Conservation (phyloP, 1,284 basidiomycete genomes). For the Microbotryum violaceum region DNA sequence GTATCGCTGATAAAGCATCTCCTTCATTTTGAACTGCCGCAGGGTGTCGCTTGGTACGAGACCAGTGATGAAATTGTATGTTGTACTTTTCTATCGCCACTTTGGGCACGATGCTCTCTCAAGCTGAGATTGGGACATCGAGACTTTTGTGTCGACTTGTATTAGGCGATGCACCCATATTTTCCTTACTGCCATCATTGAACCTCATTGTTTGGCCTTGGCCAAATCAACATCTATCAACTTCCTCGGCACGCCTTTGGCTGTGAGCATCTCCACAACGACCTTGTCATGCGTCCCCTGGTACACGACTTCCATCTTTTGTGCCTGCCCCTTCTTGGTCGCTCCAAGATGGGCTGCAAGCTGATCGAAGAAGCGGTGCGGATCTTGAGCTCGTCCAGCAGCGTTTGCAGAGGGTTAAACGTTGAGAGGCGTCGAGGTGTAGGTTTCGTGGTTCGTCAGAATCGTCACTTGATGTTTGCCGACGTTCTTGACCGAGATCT, state of each 20-base stretch:
- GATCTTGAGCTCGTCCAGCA: slow-evolving; percentile 25
- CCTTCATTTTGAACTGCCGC: no score
- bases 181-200: neutral
- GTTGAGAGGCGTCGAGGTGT: neutral
- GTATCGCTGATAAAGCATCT: no score
- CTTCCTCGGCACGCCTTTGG: slow-evolving; percentile 64
- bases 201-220: slow-evolving; percentile 27
- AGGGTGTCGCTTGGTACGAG: no score
- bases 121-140: no score
- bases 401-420: neutral
- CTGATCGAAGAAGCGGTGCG: neutral
- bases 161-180: no score
- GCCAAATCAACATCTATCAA: slow-evolving; percentile 55
- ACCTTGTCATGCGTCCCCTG: slow-evolving; percentile 61
- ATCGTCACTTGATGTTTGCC: slow-evolving; percentile 61
- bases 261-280: slow-evolving; percentile 58
- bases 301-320: neutral
- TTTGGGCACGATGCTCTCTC: no score
- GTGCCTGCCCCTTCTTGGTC: no score
- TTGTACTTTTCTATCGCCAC: no score
- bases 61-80: no score
- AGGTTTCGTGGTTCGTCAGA: slow-evolving; percentile 41
- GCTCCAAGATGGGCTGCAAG: neutral
- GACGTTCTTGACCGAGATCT: slow-evolving; percentile 59
- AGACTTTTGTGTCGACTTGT: no score